Evolutionary conservation across 768 basidiomycete genomes (phyloP).

Genomic region (Sutorius australiensis): DNA sequence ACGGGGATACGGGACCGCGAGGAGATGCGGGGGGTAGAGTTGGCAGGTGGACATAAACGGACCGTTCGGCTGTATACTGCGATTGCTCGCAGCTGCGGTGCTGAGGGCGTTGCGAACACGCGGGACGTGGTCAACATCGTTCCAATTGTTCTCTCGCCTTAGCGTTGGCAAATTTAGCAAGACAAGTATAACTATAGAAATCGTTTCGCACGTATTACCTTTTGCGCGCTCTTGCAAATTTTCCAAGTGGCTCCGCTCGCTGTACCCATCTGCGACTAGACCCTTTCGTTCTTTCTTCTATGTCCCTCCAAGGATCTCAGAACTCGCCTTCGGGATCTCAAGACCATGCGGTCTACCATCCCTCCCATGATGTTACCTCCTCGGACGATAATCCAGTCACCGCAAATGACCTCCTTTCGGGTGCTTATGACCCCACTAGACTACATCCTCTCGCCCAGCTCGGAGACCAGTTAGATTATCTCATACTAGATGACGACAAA

Average conservation of each 20-base stretch:
- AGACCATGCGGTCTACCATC: constrained; percentile 43
- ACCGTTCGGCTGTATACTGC: constrained; percentile 24
- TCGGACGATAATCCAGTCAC: constrained; percentile 61
- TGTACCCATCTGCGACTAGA: constrained; percentile 20
- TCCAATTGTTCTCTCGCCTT: constrained; percentile 29
- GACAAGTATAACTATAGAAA: constrained; percentile 9
- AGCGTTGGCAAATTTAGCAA: constrained; percentile 15
- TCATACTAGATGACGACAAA: constrained; percentile 96
- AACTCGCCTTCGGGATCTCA: constrained; percentile 38
- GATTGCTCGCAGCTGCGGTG: constrained; percentile 23
- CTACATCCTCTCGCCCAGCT: constrained; percentile 92
- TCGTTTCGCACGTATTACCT: constrained; percentile 15
- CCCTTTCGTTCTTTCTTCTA: constrained; percentile 10
- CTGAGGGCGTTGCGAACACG: constrained; percentile 20
- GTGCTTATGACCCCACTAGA: constrained; percentile 85
- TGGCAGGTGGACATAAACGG: constrained; percentile 20
- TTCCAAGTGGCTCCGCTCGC: constrained; percentile 19
- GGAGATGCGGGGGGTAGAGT: constrained; percentile 7
- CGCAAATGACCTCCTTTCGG: constrained; percentile 82
- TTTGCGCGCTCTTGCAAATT: constrained; percentile 29
- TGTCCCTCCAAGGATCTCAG: constrained; percentile 29
- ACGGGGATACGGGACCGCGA: constrained; percentile 5
- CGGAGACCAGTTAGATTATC: constrained; percentile 91
- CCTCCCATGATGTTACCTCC: constrained; percentile 40
- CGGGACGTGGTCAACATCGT: constrained; percentile 22